Base-by-base conservation (phyloP, 2,329 filamentous ascomycete genomes). In the Shiraia bambusicola region DNA sequence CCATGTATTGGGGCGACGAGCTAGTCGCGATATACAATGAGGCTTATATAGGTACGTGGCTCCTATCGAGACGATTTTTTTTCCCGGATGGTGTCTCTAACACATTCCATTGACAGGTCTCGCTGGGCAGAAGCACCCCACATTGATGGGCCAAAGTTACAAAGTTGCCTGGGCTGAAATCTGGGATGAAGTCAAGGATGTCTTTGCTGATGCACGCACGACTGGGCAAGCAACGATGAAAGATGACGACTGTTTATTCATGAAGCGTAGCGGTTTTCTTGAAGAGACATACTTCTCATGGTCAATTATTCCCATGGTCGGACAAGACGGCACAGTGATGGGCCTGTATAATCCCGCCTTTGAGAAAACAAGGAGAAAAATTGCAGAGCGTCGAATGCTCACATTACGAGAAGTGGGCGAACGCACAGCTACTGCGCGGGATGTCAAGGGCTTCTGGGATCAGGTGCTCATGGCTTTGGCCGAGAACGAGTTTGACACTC, bases 281-380 rank as follows among this genome's bases (percentile, higher is more conserved):
- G 87, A 94, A 65, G 88, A 93, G 61, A 83, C 86, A 0, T 92
- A 87, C 61, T 92, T 92, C 63, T 87, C 84, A 10, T 92, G 87
- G 87, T 87, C 83, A 1, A 82, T 92, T 29, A 84, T 92, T 17
- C 88, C 88, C 0, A 75, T 92, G 48, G 79, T 92, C 1, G 87
- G 87, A 3, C 76, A 78, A 28, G 84, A 90, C 45, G 88, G 88
- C 2, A 80, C 80, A 10, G 85, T 91, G 6, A 81, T 87, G 47
- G 87, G 86, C 2, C 67, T 92, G 0, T 91, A 89, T 63, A 91
- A 91, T 58, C 87, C 87, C 2, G 80, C 84, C 0, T 92, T 91
- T 52, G 88, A 93, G 52, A 89, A 90, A 59, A 93, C 88, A 1
- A 72, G 86, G 15, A 78, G 87, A 14, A 88, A 87, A 58, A 82